Percentiles rank a stretch among this genome's conserved stretches.
phyloP scores from a whole-genome alignment of 2,329 filamentous ascomycete genomes.

The Colletotrichum sp. region DNA sequence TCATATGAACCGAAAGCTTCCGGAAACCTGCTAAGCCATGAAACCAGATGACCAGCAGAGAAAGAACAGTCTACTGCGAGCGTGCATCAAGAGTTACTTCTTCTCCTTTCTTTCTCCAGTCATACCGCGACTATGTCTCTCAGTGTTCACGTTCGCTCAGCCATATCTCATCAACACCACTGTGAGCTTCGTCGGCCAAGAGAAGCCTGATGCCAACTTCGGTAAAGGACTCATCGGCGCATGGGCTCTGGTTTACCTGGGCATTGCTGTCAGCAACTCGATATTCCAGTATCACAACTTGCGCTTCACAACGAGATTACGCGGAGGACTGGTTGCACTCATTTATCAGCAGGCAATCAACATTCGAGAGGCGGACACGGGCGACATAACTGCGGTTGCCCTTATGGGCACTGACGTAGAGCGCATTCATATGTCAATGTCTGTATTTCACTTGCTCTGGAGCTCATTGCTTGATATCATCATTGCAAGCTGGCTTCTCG shows the following conservation, averaged over 20 bases:
- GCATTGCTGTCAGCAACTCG: slow-evolving; percentile 30
- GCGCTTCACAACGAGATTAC: slow-evolving; percentile 26
- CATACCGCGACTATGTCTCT: slow-evolving; percentile 29
- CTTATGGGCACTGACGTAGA: slow-evolving; percentile 39
- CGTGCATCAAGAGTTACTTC: slow-evolving; percentile 22
- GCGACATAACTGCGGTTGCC: slow-evolving; percentile 31
- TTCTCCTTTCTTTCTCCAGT: slow-evolving; percentile 23
- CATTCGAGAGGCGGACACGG: slow-evolving; percentile 25
- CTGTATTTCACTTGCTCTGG: slow-evolving; percentile 33
- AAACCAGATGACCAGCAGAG: slow-evolving; percentile 20
- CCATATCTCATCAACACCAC: slow-evolving; percentile 33
- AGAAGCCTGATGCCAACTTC: slow-evolving; percentile 13
- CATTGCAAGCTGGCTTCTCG: slow-evolving; percentile 33
- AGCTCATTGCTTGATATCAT: slow-evolving; percentile 29
- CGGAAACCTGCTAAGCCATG: not conserved
- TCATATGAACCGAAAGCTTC: not conserved
- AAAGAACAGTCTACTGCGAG: slow-evolving; percentile 18
- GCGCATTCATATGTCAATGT: slow-evolving; percentile 28
- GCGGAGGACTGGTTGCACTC: slow-evolving; percentile 27
- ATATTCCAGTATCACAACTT: slow-evolving; percentile 28
- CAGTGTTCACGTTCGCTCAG: slow-evolving; percentile 33
- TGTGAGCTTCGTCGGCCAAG: slow-evolving; percentile 23
- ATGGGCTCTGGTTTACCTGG: slow-evolving; percentile 34
- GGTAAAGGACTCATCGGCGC: slow-evolving; percentile 34
- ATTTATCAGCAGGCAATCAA: slow-evolving; percentile 28